Base-by-base conservation (phyloP, 352 stramenopile species). In the Blastocystis sp. region DNA sequence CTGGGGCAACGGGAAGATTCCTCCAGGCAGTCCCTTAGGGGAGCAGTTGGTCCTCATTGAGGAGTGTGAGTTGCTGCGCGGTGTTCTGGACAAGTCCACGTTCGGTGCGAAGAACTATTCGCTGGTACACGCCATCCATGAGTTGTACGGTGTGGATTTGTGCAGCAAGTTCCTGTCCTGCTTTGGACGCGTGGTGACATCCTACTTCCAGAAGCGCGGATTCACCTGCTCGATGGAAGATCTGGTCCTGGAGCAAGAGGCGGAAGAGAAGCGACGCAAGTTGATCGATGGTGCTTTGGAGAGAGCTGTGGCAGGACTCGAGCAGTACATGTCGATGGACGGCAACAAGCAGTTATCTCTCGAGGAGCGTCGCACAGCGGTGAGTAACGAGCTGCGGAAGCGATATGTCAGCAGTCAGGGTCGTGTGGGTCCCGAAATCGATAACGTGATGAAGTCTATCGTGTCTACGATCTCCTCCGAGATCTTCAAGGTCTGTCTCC, bases 401-500 rank as follows among this genome's bases (percentile, higher is more conserved):
- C 59, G 63, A 11, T 87, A 45, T 37, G 76, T 87, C 63, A 77
- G 5, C 50, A 87, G 59, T 29, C 59, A 29, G 23, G 63, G 63
- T n/a, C 37, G 39, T 5, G 59, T 87, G 59, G 76, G 76, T 34
- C 59, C 63, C 2, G 76, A 87, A 45, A 55, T 87, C 26, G 76
- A 87, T 61, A 87, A 87, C 50, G 76, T 76, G 39, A 87, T 87
- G 76, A 87, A 87, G 63, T 55, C 47, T 11, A 87, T 87, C 50
- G 76, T 87, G 50, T 87, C 76, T 18, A 54, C 53, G 34, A 87
- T 87, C 41, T 87, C 76, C 63, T 87, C 76, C 43, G 93, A 98
- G 63, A 99, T 99, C 90, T 98, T 99, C 90, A 98, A 99, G 92
- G 95, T 94, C 61, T 99, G 97, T 94, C 92, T 99, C 77, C 98